Conservation (phyloP, 2,329 filamentous ascomycete genomes). For the Paraconiothyrium brasiliense region DNA sequence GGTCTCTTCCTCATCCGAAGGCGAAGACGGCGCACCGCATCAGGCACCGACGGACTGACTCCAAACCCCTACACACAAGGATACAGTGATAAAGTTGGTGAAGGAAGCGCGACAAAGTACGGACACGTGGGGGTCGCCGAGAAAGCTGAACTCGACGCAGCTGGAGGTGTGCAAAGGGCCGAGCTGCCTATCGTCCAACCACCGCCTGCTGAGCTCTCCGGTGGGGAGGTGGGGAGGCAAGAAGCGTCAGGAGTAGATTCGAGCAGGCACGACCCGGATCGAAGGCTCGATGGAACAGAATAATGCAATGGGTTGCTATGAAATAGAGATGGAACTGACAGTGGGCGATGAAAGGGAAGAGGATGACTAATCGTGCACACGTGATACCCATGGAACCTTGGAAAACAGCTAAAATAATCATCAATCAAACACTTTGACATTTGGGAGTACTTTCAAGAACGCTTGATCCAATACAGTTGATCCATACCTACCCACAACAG, state of each 20-base stretch:
- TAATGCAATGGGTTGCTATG: not conserved
- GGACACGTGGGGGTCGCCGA: not conserved
- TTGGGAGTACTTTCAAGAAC: too few relatives aligned
- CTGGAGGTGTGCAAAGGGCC: constrained; percentile 8
- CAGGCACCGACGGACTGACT: not conserved
- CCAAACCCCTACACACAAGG: not conserved
- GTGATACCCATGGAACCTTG: not conserved
- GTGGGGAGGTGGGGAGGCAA: constrained; percentile 11
- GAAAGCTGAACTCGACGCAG: not conserved
- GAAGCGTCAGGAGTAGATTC: not conserved
- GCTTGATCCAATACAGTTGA: too few relatives aligned
- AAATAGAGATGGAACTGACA: not conserved
- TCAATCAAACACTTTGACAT: too few relatives aligned
- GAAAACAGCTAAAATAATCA: too few relatives aligned
- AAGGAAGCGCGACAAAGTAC: not conserved
- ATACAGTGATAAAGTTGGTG: not conserved
- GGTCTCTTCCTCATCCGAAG: constrained; percentile 47
- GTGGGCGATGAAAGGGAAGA: not conserved
- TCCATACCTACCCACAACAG: too few relatives aligned
- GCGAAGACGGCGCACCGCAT: constrained; percentile 22
- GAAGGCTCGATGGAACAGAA: not conserved
- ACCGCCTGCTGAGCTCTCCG: constrained; percentile 2
- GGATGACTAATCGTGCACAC: not conserved
- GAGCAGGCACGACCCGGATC: not conserved
- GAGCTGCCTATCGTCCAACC: constrained; percentile 23